phyloP scores from a whole-genome alignment of 257 asterid genomes.

The Solanum raphanifolium region DNA sequence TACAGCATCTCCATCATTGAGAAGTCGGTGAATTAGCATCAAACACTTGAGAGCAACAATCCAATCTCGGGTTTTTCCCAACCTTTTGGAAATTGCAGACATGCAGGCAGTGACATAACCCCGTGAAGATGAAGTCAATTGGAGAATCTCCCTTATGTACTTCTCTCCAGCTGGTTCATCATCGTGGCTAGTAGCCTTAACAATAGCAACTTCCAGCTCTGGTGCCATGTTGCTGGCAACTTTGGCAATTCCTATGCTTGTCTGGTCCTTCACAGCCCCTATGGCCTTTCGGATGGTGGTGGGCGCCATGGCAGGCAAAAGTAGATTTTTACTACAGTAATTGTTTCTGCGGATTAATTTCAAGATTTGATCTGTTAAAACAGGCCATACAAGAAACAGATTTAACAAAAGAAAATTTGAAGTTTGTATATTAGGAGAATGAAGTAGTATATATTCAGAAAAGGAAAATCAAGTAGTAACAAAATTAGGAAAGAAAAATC shows the following conservation, averaged over 20 bases:
- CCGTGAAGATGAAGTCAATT: constrained; percentile 37
- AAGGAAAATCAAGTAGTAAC: background rate
- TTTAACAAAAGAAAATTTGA: background rate
- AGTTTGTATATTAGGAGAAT: background rate
- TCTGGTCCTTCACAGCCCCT: constrained; percentile 65
- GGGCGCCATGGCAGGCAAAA: constrained; percentile 32
- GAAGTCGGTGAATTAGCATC: constrained; percentile 44
- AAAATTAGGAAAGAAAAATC: background rate
- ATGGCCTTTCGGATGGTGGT: constrained; percentile 52
- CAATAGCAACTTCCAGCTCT: constrained; percentile 49
- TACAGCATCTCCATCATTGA: constrained; percentile 37
- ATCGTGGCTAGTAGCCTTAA: constrained; percentile 62
- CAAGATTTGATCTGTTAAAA: background rate
- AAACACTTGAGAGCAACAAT: constrained; percentile 51
- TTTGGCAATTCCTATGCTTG: constrained; percentile 56
- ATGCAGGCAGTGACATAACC: constrained; percentile 46
- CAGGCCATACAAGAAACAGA: background rate
- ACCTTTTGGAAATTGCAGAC: constrained; percentile 27
- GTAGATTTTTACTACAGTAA: background rate
- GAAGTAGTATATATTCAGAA: background rate
- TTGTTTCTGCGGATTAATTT: background rate
- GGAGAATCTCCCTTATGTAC: constrained; percentile 44
- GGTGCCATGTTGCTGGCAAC: constrained; percentile 61
- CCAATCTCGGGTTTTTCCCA: constrained; percentile 60
- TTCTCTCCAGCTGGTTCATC: constrained; percentile 61